A percentile compares a stretch with the other conserved stretches of the same genome.
These are phyloP conservation scores for Pneumocystis carinii DNA, from an alignment of 1,139 yeast species.

Conservation along the genomic window DNA sequence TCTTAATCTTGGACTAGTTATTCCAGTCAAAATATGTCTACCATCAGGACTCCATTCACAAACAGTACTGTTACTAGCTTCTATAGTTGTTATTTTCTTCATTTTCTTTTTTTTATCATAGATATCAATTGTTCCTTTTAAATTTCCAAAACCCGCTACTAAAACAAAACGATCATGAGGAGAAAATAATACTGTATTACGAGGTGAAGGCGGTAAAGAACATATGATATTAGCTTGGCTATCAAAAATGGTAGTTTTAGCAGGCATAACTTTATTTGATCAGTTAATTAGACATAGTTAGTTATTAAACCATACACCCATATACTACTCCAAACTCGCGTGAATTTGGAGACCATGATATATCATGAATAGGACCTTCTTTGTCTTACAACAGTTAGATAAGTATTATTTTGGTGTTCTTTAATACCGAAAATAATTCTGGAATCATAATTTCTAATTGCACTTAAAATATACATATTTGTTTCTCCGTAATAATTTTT, in stretches of 20 bases:
- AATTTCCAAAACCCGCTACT: slow-evolving; percentile 95
- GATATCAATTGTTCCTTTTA: slow-evolving; percentile 92
- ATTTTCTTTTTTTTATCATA: slow-evolving; percentile 86
- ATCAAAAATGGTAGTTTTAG: slow-evolving; percentile 87
- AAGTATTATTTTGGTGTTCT: not conserved
- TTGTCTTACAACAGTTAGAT: slow-evolving; percentile 31
- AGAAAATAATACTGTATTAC: slow-evolving; percentile 80
- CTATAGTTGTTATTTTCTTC: slow-evolving; percentile 61
- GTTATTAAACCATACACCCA: slow-evolving; percentile 34
- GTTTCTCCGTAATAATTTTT: slow-evolving; percentile 96
- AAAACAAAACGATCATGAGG: slow-evolving; percentile 86
- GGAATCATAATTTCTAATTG: slow-evolving; percentile 83
- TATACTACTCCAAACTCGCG: slow-evolving; percentile 94
- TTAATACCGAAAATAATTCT: slow-evolving; percentile 45
- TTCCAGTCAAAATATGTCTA: slow-evolving; percentile 79
- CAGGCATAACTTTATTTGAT: slow-evolving; percentile 49
- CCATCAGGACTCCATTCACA: slow-evolving; percentile 99
- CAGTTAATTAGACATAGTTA: slow-evolving; percentile 7
- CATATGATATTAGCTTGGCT: slow-evolving; percentile 81
- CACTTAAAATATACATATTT: slow-evolving; percentile 74
- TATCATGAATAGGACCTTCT: slow-evolving; percentile 95
- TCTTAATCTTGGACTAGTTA: slow-evolving; percentile 90
- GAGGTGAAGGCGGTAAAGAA: slow-evolving; percentile 71
- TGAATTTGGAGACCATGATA: slow-evolving; percentile 93
- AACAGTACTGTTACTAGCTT: slow-evolving; percentile 85